These are phyloP conservation scores for Castanopsis chinensis DNA, from an alignment of 306 rosid species.

Conservation along the genomic window DNA sequence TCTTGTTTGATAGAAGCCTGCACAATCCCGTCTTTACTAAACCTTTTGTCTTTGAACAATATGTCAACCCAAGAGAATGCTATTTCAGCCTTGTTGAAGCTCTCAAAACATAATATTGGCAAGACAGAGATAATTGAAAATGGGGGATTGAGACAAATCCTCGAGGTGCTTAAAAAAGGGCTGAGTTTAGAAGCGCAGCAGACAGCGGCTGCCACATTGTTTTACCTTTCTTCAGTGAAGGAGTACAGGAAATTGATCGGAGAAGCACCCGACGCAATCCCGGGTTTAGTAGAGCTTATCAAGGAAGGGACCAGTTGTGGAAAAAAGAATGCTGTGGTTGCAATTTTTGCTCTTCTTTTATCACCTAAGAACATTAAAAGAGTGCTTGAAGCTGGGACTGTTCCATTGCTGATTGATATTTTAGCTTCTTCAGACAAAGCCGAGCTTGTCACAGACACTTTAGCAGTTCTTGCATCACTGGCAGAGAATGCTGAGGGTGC, in stretches of 20 bases:
- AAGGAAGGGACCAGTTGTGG: slow-evolving; percentile 62
- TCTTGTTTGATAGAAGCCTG: slow-evolving; percentile 63
- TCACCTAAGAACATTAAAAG: slow-evolving; percentile 43
- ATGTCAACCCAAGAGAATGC: slow-evolving; percentile 52
- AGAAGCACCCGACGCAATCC: slow-evolving; percentile 48
- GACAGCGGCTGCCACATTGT: slow-evolving; percentile 63
- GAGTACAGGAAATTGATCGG: slow-evolving; percentile 59
- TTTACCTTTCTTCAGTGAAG: slow-evolving; percentile 60
- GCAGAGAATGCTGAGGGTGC: slow-evolving; percentile 66
- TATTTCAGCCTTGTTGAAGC: slow-evolving; percentile 64
- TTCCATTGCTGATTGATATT: slow-evolving; percentile 43
- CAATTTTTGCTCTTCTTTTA: slow-evolving; percentile 63
- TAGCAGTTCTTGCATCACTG: slow-evolving; percentile 57
- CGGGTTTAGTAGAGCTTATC: slow-evolving; percentile 46
- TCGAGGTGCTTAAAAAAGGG: slow-evolving; percentile 49
- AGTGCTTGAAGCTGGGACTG: slow-evolving; percentile 49
- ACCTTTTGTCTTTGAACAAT: slow-evolving; percentile 32
- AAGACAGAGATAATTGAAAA: slow-evolving; percentile 38
- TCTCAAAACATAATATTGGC: slow-evolving; percentile 60
- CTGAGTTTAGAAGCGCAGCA: slow-evolving; percentile 51
- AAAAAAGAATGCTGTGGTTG: slow-evolving; percentile 72
- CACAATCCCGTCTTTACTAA: slow-evolving; percentile 46
- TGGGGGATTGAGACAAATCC: slow-evolving; percentile 45
- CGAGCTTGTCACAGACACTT: slow-evolving; percentile 46
- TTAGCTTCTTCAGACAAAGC: slow-evolving; percentile 41